phyloP scores from a whole-genome alignment of 2,329 filamentous ascomycete species.

The Chaetomium globosum region DNA sequence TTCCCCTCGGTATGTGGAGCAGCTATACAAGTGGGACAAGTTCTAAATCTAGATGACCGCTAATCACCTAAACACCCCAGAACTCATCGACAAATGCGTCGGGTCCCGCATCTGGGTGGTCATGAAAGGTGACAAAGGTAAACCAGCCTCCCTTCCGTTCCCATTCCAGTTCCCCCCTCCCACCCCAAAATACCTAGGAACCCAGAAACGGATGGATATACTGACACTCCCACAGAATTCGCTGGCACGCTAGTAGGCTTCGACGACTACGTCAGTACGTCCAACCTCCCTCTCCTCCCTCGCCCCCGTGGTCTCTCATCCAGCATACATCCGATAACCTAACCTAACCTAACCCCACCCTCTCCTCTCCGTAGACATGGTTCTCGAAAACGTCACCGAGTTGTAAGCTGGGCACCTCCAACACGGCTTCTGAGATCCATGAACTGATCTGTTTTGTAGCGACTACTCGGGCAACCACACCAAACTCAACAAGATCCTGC shows the following conservation, averaged over 20 bases:
- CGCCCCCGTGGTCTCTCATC: background rate
- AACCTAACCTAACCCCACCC: background rate
- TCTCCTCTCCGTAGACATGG: conserved; percentile 73
- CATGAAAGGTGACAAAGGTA: conserved; percentile 99
- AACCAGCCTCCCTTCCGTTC: background rate
- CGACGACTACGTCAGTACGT: conserved; percentile 99
- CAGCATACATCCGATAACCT: background rate
- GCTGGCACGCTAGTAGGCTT: conserved; percentile 92
- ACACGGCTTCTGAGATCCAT: no score
- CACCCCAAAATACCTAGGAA: background rate
- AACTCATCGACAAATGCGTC: conserved; percentile 98
- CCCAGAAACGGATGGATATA: background rate
- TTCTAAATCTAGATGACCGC: background rate
- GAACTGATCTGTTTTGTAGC: conserved; percentile 51
- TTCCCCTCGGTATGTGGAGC: conserved; percentile 47
- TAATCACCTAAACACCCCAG: conserved; percentile 50
- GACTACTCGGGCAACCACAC: conserved; percentile 87
- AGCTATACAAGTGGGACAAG: background rate
- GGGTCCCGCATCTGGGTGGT: conserved; percentile 97
- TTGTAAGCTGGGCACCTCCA: conserved; percentile 62
- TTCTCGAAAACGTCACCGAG: conserved; percentile 94
- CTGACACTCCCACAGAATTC: conserved; percentile 67
- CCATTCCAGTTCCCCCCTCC: background rate
- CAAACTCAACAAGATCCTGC: conserved; percentile 88
- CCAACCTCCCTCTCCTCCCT: background rate